Conservation (phyloP, 2,329 filamentous ascomycete genomes). For the Sporothrix inflata region DNA sequence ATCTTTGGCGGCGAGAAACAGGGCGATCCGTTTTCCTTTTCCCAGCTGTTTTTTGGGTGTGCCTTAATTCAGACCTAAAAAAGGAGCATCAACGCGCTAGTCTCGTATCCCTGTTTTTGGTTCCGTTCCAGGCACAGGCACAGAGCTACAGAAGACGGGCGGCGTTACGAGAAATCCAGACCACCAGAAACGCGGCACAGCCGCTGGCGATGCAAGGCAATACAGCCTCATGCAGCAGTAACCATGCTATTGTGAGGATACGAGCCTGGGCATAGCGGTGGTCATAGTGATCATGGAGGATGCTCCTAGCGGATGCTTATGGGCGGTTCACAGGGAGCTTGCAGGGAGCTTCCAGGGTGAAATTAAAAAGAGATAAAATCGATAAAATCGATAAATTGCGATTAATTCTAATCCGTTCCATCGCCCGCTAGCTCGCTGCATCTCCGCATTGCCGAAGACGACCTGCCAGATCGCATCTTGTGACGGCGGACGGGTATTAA, state of each 20-base stretch:
- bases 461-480: conserved; percentile 18
- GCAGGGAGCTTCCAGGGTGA: background rate
- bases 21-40: conserved; percentile 1
- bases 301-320: background rate
- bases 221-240: background rate
- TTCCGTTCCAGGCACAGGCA: conserved; percentile 16
- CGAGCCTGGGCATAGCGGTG: background rate
- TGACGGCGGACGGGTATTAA: background rate
- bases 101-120: conserved; percentile 19
- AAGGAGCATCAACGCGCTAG: conserved; percentile 20
- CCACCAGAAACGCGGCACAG: conserved; percentile 6
- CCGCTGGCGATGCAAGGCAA: background rate
- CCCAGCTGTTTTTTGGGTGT: background rate
- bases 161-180: conserved; percentile 13
- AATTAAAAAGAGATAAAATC: background rate
- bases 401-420: conserved; percentile 10
- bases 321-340: background rate
- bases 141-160: conserved; percentile 6
- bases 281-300: background rate
- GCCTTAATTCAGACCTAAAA: conserved; percentile 14
- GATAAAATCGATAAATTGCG: conserved; percentile 21
- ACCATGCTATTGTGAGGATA: conserved; percentile 14
- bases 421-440: conserved; percentile 12
- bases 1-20: conserved; percentile 8
- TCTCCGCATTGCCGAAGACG: conserved; percentile 23